Base-by-base conservation (phyloP, 345 rosid genomes). In the Raphanus sativus region DNA sequence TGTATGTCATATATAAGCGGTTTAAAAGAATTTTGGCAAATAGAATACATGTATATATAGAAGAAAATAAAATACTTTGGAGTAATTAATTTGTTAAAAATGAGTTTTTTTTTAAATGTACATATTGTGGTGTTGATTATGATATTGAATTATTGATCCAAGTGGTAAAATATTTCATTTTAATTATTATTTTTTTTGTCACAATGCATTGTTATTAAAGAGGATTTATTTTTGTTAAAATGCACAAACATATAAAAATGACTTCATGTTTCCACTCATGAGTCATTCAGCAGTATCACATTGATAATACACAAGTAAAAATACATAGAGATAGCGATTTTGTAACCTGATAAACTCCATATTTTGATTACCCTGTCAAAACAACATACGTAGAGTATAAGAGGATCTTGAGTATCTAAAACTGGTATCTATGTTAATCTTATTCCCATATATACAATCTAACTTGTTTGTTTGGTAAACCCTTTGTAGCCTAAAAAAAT, bases 251-350 rank as follows among this genome's bases (percentile, higher is more conserved):
- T 11, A 59, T 6, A 61, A 61, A 55, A 61, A 61, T 29, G 11
- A 61, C n/a, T 61, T 61, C n/a, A 30, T n/a, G 65, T 61, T 61
- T 29, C 65, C 64, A 60, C 65, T 13, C 21, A 61, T 61, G 16
- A 12, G 64, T 60, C 63, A 59, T 59, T 12, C 63, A 15, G 15
- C 30, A 59, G 63, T 15, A 25, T 29, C 8, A 30, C 38, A 62
- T 62, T 21, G 16, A 62, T 13, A 6, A 61, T 48, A 48, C 54
- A 48, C 54, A 48, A n/a, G 54, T n/a, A n/a, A 48, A 48, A 48
- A 48, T 48, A 48, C 7, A 13, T 4, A 45, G 4, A 13, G 54
- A 13, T 45, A 45, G 16, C 54, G 4, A 5, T 13, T 45, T 45
- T 15, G 21, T n/a, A 50, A 50, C 24, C 21, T 50, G 56, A 6